Base-by-base conservation (phyloP, 345 rosid species). In the Camelina neglecta region DNA sequence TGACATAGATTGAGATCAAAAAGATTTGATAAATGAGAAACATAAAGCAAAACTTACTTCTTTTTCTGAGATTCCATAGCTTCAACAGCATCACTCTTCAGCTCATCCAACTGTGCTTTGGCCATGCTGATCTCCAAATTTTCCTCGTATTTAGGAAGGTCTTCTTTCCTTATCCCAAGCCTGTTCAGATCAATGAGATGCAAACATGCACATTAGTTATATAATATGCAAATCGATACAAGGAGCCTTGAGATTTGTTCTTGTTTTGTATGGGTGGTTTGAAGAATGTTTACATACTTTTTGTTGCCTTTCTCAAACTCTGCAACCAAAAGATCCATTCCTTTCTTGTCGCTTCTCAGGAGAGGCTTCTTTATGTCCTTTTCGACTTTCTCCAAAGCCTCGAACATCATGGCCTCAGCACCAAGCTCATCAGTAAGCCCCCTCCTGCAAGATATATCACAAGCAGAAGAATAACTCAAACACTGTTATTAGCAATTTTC, bases 11-110 rank as follows among this genome's bases (percentile, higher is more conserved):
- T 13, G 9, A 71, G 47, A 60, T 39, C 31, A 73, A 53, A 73
- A 53, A 44, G 16, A 26, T 44, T 50, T 13, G 45, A 66, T 71
- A 1, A 6, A 47, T 66, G 20, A 36, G 36, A 11, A 21, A 63
- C 53, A 15, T 10, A 21, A 11, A 8, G 35, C 55, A 64, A 8
- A 44, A 39, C 63, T 57, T 78, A 93, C 99, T 90, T 85, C 85
- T 96, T 96, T 87, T 83, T 86, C 80, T 93, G 98, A 60, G 98
- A 80, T 80, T 91, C 97, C 98, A 96, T 93, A 23, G 92, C 97
- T 78, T 96, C 99, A 60, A 87, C 42, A 48, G 97, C 96, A 67
- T 91, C 93, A 76, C 92, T 89, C 86, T 91, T 93, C 80, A 93
- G 84, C 63, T 96, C 97, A 81, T 85, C 95, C 79, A 96, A 59